A percentile compares a stretch with the other conserved stretches of the same genome.
Evolutionary conservation across 2,329 filamentous ascomycete genomes (phyloP).

Genomic region (Cladosporium sp.): DNA sequence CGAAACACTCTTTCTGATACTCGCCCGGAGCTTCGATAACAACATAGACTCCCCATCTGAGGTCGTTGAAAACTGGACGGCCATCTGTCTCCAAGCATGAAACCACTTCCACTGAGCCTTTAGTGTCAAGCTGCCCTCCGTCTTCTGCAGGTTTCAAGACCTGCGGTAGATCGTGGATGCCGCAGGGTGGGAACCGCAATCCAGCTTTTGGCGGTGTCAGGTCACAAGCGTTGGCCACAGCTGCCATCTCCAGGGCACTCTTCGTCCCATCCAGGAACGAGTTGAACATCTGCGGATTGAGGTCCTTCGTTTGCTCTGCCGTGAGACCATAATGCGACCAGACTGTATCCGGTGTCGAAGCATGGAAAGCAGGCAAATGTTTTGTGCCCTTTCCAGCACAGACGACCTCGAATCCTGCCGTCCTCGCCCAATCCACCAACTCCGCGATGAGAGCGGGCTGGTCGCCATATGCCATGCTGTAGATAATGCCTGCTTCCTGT

Average conservation of each 20-base stretch:
- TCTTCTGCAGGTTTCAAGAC: conserved; percentile 39
- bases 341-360: conserved; percentile 44
- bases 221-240: conserved; percentile 44
- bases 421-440: conserved; percentile 42
- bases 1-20: conserved; percentile 43
- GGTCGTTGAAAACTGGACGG: conserved; percentile 38
- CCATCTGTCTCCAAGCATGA: conserved; percentile 43
- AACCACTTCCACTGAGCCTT: conserved; percentile 45
- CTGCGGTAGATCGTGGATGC: conserved; percentile 40
- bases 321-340: conserved; percentile 47
- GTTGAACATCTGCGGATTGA: conserved; percentile 49
- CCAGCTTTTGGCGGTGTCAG: conserved; percentile 39
- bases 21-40: conserved; percentile 41
- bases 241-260: conserved; percentile 46
- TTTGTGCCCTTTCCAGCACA: conserved; percentile 47
- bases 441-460: conserved; percentile 44
- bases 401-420: conserved; percentile 43
- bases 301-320: conserved; percentile 41
- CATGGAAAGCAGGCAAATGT: conserved; percentile 44
- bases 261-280: conserved; percentile 48
- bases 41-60: conserved; percentile 44
- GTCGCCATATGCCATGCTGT: conserved; percentile 47
- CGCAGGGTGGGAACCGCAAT: conserved; percentile 43
- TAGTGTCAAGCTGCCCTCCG: conserved; percentile 40
- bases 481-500: conserved; percentile 44